These are phyloP conservation scores for Stylonectria norvegica DNA, from an alignment of 2,329 filamentous ascomycete species.

Conservation along the genomic window DNA sequence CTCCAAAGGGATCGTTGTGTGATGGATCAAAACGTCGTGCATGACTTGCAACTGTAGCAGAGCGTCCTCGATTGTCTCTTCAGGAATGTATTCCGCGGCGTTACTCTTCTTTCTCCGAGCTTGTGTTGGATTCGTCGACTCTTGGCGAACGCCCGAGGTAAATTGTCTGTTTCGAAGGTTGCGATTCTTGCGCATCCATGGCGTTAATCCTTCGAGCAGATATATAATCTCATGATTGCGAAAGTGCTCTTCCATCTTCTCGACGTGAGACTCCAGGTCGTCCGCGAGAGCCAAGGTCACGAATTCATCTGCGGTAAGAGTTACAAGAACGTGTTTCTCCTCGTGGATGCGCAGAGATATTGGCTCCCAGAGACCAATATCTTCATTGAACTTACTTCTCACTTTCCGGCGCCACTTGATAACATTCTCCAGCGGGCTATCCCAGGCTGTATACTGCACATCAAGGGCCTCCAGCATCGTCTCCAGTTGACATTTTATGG, in stretches of 20 bases:
- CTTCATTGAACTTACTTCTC: constrained; percentile 58
- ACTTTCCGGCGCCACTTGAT: constrained; percentile 69
- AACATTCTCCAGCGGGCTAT: constrained; percentile 48
- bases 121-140: constrained; percentile 24
- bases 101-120: constrained; percentile 40
- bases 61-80: constrained; percentile 67
- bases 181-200: constrained; percentile 67
- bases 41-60: constrained; percentile 66
- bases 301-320: constrained; percentile 63
- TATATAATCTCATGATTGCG: constrained; percentile 58
- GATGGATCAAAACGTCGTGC: constrained; percentile 66
- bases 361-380: constrained; percentile 63
- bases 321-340: constrained; percentile 60
- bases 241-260: constrained; percentile 52
- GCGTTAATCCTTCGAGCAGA: constrained; percentile 64
- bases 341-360: constrained; percentile 46
- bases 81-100: constrained; percentile 52
- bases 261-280: constrained; percentile 57
- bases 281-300: constrained; percentile 54
- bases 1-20: constrained; percentile 58
- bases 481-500: constrained; percentile 44
- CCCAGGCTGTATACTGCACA: constrained; percentile 44
- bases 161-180: constrained; percentile 67
- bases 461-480: constrained; percentile 49
- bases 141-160: constrained; percentile 57